phyloP scores from a whole-genome alignment of 805 yeast genomes.

The Candida lessepsii region DNA sequence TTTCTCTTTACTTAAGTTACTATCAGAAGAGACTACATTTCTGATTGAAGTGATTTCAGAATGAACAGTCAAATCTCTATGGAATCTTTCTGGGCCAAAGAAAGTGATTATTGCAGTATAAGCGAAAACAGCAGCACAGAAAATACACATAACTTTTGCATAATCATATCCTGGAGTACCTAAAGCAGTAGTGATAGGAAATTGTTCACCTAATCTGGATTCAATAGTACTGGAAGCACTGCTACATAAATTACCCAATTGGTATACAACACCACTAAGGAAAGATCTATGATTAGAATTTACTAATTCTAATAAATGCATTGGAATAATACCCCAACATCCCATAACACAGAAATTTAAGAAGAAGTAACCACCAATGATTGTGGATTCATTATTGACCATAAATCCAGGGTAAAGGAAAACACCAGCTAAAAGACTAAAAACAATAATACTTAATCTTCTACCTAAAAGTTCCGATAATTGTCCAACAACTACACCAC shows the following conservation, averaged over 20 bases:
- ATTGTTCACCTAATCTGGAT: slow-evolving; percentile 56
- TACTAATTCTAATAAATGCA: slow-evolving; percentile 63
- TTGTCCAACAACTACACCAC: slow-evolving; percentile 64
- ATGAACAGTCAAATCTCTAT: slow-evolving; percentile 11
- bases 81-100: slow-evolving; percentile 16
- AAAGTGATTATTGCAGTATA: slow-evolving; percentile 12
- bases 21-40: slow-evolving; percentile 3
- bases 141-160: slow-evolving; percentile 39
- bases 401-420: slow-evolving; percentile 64
- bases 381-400: slow-evolving; percentile 36
- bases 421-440: slow-evolving; percentile 56
- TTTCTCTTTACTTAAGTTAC: not conserved
- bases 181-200: slow-evolving; percentile 43
- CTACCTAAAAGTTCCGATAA: slow-evolving; percentile 59
- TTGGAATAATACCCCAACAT: slow-evolving; percentile 69
- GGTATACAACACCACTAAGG: slow-evolving; percentile 62
- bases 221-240: slow-evolving; percentile 73
- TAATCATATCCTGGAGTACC: slow-evolving; percentile 45
- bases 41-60: slow-evolving; percentile 1
- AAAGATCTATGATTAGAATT: slow-evolving; percentile 53
- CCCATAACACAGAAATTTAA: slow-evolving; percentile 52
- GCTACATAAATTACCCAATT: slow-evolving; percentile 70
- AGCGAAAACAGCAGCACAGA: slow-evolving; percentile 15
- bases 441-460: slow-evolving; percentile 51
- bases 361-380: slow-evolving; percentile 61